Evolutionary conservation across 2,329 filamentous ascomycete species (phyloP).

Genomic region (Paecilomyces sp.): DNA sequence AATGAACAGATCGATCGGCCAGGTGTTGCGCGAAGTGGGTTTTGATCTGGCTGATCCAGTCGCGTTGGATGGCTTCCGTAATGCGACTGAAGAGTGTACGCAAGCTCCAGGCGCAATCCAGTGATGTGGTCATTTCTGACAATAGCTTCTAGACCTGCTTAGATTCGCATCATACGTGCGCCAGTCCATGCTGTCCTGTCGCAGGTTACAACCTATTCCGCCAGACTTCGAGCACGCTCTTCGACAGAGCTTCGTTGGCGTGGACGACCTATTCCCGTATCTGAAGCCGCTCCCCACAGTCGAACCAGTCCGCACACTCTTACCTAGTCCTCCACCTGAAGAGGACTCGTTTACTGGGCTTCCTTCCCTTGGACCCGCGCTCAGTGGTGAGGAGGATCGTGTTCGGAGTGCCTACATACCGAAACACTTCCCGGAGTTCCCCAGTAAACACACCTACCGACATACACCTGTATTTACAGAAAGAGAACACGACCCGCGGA

Average conservation of each 20-base stretch:
- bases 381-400: constrained; percentile 42
- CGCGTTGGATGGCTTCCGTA: constrained; percentile 51
- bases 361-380: constrained; percentile 44
- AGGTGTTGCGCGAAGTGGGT: constrained; percentile 44
- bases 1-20: constrained; percentile 48
- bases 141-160: constrained; percentile 43
- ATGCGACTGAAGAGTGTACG: constrained; percentile 54
- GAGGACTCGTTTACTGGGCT: constrained; percentile 26
- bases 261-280: constrained; percentile 26
- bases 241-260: constrained; percentile 20
- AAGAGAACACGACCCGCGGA: constrained; percentile 53
- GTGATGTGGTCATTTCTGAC: constrained; percentile 12
- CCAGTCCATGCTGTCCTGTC: constrained; percentile 50
- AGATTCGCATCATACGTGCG: constrained; percentile 48
- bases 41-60: constrained; percentile 50
- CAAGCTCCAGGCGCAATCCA: constrained; percentile 2
- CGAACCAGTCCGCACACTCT: constrained; percentile 18
- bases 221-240: constrained; percentile 50
- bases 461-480: constrained; percentile 52
- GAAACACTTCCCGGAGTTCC: constrained; percentile 54
- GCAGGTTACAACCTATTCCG: constrained; percentile 50
- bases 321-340: constrained; percentile 34
- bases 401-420: constrained; percentile 49
- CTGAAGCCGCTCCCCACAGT: constrained; percentile 20
- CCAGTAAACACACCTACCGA: constrained; percentile 58